Conservation (phyloP, 768 basidiomycete genomes). For the Agrocybe pediades region DNA sequence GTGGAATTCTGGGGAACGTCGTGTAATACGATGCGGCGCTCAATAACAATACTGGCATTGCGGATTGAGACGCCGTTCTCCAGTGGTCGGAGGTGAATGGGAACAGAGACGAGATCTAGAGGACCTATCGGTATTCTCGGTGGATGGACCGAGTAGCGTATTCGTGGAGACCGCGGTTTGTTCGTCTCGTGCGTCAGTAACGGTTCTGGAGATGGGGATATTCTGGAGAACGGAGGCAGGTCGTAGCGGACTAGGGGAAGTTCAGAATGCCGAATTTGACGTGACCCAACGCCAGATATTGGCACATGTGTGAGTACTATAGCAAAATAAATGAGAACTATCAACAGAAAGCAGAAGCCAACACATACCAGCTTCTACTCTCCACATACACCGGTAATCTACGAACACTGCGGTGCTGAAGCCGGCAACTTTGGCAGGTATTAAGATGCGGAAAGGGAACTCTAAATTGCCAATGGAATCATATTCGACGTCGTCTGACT, state of each 20-base stretch:
- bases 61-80: slow-evolving; percentile 61
- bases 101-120: slow-evolving; percentile 68
- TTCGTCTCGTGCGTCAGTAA: slow-evolving; percentile 42
- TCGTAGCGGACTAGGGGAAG: slow-evolving; percentile 74
- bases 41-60: slow-evolving; percentile 64
- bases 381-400: slow-evolving; percentile 81
- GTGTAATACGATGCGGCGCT: slow-evolving; percentile 68
- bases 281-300: slow-evolving; percentile 64
- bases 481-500: slow-evolving; percentile 57
- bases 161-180: slow-evolving; percentile 57
- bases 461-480: slow-evolving; percentile 66
- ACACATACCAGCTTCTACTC: slow-evolving; percentile 75
- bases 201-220: slow-evolving; percentile 37
- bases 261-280: slow-evolving; percentile 71
- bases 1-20: slow-evolving; percentile 29
- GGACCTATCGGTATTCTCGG: slow-evolving; percentile 69
- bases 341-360: slow-evolving; percentile 12
- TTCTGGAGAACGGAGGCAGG: slow-evolving; percentile 44
- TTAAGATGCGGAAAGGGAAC: slow-evolving; percentile 67
- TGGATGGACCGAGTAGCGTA: slow-evolving; percentile 60
- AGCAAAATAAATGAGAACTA: slow-evolving; percentile 16
- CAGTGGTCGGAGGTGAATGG: slow-evolving; percentile 60
- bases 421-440: slow-evolving; percentile 64
- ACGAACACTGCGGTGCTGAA: slow-evolving; percentile 74
- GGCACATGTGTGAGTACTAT: slow-evolving; percentile 71